Conservation (phyloP, 2,329 filamentous ascomycete species). For the Microdochium trichocladiopsis region DNA sequence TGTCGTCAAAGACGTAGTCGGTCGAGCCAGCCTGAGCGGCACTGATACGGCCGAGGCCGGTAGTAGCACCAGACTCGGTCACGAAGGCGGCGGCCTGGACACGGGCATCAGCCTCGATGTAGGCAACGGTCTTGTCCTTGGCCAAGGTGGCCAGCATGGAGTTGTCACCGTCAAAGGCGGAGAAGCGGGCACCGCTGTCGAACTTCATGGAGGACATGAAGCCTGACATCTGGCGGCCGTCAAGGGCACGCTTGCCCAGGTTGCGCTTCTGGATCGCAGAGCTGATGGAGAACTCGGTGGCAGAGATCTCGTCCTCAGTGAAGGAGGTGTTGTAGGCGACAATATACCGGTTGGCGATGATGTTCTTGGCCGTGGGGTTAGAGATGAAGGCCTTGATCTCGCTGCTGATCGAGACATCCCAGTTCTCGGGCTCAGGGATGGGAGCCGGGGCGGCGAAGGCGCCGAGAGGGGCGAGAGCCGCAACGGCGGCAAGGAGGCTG, state of each 20-base stretch:
- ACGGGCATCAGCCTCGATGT: constrained; percentile 45
- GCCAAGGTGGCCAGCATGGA: constrained; percentile 41
- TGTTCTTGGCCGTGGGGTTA: constrained; percentile 39
- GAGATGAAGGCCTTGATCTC: constrained; percentile 37
- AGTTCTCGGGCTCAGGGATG: constrained; percentile 11
- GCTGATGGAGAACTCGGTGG: constrained; percentile 41
- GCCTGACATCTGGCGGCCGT: constrained; percentile 40
- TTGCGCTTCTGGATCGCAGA: constrained; percentile 49
- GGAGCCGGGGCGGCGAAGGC: constrained; percentile 12
- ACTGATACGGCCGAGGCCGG: constrained; percentile 47
- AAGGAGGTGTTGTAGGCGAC: constrained; percentile 56
- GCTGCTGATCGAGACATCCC: constrained; percentile 5
- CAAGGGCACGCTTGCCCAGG: constrained; percentile 40
- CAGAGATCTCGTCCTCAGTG: constrained; percentile 36
- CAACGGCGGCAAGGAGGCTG: constrained; percentile 16
- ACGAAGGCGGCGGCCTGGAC: constrained; percentile 36
- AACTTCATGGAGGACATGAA: constrained; percentile 33
- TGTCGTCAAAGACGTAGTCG: constrained; percentile 44
- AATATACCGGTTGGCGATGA: constrained; percentile 53
- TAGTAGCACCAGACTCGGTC: constrained; percentile 45
- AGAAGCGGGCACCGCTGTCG: constrained; percentile 44
- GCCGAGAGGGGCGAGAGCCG: constrained; percentile 17
- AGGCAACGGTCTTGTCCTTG: constrained; percentile 39
- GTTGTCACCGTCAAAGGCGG: constrained; percentile 45
- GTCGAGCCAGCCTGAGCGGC: constrained; percentile 23